Conservation (phyloP, 2,329 filamentous ascomycete genomes). For the Sclerotiophoma versabilis region DNA sequence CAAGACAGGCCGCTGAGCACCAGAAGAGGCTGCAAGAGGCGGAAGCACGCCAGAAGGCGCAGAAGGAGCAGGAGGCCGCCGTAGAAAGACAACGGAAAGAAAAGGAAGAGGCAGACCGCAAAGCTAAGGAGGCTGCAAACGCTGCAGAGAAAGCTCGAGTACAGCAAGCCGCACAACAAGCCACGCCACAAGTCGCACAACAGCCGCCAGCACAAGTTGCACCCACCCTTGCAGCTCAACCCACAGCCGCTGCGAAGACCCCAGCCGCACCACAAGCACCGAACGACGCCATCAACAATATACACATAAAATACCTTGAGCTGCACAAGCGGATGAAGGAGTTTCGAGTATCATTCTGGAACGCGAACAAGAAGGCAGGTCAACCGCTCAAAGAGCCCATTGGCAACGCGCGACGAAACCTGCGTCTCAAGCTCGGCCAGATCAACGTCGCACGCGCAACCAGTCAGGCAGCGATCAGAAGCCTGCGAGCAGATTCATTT, state of each 20-base stretch:
- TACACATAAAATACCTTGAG: constrained; percentile 45
- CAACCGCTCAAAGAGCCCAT: constrained; percentile 39
- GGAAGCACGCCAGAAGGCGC: constrained; percentile 39
- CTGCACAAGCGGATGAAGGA: constrained; percentile 48
- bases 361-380: constrained; percentile 31
- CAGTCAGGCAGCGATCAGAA: constrained; percentile 36
- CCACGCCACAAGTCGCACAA: constrained; percentile 5
- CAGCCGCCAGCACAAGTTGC: constrained; percentile 16
- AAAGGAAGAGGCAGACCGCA: constrained; percentile 40
- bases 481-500: constrained; percentile 40
- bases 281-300: constrained; percentile 34
- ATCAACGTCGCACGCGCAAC: constrained; percentile 39
- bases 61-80: constrained; percentile 41
- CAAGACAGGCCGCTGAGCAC: constrained; percentile 36
- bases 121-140: constrained; percentile 37
- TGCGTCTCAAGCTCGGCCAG: constrained; percentile 44
- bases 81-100: constrained; percentile 37
- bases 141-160: constrained; percentile 34
- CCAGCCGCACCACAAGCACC: constrained; percentile 18
- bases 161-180: constrained; percentile 24
- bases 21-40: constrained; percentile 41
- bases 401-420: constrained; percentile 42
- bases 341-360: constrained; percentile 42
- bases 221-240: constrained; percentile 8
- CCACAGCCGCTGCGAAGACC: constrained; percentile 5